Base-by-base conservation (phyloP, 129 eudicot genomes). In the carrot (Daucus carota) region DNA sequence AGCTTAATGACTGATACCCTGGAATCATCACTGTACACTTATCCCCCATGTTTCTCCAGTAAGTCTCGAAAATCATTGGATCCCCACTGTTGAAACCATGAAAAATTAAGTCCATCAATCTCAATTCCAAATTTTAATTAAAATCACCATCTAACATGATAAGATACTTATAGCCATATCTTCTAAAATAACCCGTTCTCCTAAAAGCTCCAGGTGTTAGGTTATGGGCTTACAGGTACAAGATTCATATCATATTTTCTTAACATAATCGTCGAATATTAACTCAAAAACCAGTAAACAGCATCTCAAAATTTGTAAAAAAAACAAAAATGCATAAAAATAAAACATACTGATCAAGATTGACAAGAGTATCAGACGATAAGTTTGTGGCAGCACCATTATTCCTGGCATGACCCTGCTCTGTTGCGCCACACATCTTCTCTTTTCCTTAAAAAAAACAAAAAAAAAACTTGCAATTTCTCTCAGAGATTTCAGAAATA, bases 61-160 rank as follows among this genome's bases (percentile, higher is more conserved):
- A 90, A 1, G 80, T 62, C 78, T 88, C 94, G 47, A 82, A 93
- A 80, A 85, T 82, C 24, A 84, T 90, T 9, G 98, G 98, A 85
- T 93, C 97, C 9, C 98, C 98, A 63, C 97, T 93, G 88, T 24
- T 41, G 43, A 44, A 6, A 73, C 8, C 40, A 26, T 4, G 22
- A 45, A 42, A 71, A n/a, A 1, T 33, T 8, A 16, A 12, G 13
- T 28, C 28, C 26, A 46, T 73, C 20, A 44, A 31, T 32, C 13
- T 63, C 22, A 63, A 63, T 62, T 54, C 29, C 5, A 28, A 26
- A 26, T 29, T 31, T 13, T 29, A 18, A 63, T 14, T 0, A 24
- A n/a, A 57, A n/a, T n/a, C 14, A 22, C 29, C 62, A 52, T 20
- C 20, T n/a, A 54, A 52, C n/a, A n/a, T n/a, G n/a, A n/a, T n/a